Conservation (phyloP, 2,329 filamentous ascomycete species). For the Exophiala phaeomuriformis region DNA sequence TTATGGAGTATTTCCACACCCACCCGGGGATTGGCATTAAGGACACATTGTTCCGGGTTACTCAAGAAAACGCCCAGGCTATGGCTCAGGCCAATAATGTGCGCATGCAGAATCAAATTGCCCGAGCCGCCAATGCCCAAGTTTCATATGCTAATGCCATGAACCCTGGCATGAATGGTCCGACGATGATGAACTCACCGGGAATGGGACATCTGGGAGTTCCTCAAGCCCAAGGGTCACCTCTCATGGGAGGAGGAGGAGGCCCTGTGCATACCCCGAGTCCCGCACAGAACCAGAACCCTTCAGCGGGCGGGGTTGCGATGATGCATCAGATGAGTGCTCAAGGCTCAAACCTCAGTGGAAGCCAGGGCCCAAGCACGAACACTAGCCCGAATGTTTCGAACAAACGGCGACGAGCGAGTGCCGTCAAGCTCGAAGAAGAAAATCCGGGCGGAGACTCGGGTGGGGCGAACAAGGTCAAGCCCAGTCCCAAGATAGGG, state of each 20-base stretch:
- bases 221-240: constrained; percentile 42
- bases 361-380: constrained; percentile 45
- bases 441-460: constrained; percentile 47
- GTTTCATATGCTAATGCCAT: constrained; percentile 31
- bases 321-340: constrained; percentile 54
- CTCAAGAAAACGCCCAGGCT: constrained; percentile 35
- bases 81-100: constrained; percentile 20
- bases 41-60: constrained; percentile 50
- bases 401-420: constrained; percentile 51
- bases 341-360: constrained; percentile 49
- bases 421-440: constrained; percentile 53
- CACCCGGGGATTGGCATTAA: constrained; percentile 47
- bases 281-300: constrained; percentile 41
- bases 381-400: constrained; percentile 57
- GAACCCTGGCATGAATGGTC: constrained; percentile 40
- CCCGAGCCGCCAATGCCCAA: constrained; percentile 24
- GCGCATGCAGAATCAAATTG: constrained; percentile 24
- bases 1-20: constrained; percentile 52
- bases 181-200: constrained; percentile 52
- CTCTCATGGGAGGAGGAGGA: constrained; percentile 39
- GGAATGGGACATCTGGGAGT: constrained; percentile 49
- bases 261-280: constrained; percentile 42
- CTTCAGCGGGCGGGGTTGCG: constrained; percentile 40
- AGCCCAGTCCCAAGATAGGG: constrained; percentile 41
- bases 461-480: constrained; percentile 37